These are phyloP conservation scores for Jaltomata sinuosa DNA, from an alignment of 257 asterid genomes.

Conservation along the genomic window DNA sequence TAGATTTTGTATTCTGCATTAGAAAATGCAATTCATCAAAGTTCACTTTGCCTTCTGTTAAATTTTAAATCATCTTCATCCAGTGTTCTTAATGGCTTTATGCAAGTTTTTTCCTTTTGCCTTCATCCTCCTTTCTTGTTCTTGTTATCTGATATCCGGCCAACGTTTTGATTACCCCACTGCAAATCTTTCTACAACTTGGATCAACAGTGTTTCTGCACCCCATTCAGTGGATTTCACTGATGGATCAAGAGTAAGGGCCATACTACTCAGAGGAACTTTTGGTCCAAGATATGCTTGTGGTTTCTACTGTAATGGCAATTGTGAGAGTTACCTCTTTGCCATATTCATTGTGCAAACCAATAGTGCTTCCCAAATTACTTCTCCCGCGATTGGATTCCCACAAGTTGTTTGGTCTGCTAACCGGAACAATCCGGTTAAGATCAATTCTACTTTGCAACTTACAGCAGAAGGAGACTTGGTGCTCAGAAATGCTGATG, in stretches of 20 bases:
- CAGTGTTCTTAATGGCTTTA: background rate
- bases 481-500: slow-evolving; percentile 8
- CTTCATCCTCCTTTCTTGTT: background rate
- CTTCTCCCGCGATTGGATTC: background rate
- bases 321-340: background rate
- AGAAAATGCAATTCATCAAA: background rate
- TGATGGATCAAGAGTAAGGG: background rate
- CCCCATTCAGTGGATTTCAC: background rate
- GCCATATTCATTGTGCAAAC: slow-evolving; percentile 3
- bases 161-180: background rate
- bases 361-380: background rate
- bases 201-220: slow-evolving; percentile 5
- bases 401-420: slow-evolving; percentile 20
- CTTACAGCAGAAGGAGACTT: slow-evolving; percentile 11
- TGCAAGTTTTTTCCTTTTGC: background rate
- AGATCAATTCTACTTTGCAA: slow-evolving; percentile 3
- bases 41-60: background rate
- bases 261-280: slow-evolving; percentile 4
- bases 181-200: slow-evolving; percentile 11
- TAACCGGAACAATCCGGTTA: slow-evolving; percentile 11
- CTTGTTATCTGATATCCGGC: background rate
- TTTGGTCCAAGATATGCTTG: background rate
- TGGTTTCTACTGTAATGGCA: slow-evolving; percentile 9
- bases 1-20: background rate
- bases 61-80: background rate